phyloP scores from a whole-genome alignment of 176 grass and related monocot genomes.

The Saccharum spontaneum region DNA sequence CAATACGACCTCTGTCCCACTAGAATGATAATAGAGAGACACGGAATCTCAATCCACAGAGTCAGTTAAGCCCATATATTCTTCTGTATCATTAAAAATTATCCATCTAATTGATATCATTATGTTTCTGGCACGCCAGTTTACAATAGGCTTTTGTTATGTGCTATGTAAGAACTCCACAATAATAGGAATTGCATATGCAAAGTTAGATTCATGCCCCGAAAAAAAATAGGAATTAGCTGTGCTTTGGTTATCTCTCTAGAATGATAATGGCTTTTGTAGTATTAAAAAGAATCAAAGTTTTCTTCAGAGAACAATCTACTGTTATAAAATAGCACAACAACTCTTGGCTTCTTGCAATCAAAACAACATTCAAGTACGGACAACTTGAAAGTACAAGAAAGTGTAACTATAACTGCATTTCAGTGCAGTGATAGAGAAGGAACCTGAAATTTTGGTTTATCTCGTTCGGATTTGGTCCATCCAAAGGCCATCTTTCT shows the following conservation, averaged over 20 bases:
- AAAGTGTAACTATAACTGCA: background rate
- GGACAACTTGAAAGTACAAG: background rate
- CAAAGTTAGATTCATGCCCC: background rate
- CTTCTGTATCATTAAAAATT: background rate
- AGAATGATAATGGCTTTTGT: background rate
- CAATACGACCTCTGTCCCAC: background rate
- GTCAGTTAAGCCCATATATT: background rate
- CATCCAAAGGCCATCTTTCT: slow-evolving; percentile 94
- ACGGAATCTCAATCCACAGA: background rate
- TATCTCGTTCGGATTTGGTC: slow-evolving; percentile 90
- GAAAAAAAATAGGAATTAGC: slow-evolving; percentile 1
- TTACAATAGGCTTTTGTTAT: background rate
- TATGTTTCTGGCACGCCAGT: background rate
- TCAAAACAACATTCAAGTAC: background rate
- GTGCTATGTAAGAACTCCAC: background rate
- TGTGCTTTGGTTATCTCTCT: slow-evolving; percentile 9
- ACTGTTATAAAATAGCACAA: background rate
- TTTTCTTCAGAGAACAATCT: background rate
- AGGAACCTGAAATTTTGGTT: slow-evolving; percentile 97
- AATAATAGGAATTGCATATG: background rate
- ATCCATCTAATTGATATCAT: background rate
- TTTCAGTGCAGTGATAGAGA: slow-evolving; percentile 25
- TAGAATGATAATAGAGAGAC: slow-evolving; percentile 1
- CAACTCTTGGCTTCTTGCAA: background rate
- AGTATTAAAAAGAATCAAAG: slow-evolving; percentile 12